These are phyloP conservation scores for Colletotrichum graminicola DNA, from an alignment of 2,329 filamentous ascomycete species.

Conservation along the genomic window DNA sequence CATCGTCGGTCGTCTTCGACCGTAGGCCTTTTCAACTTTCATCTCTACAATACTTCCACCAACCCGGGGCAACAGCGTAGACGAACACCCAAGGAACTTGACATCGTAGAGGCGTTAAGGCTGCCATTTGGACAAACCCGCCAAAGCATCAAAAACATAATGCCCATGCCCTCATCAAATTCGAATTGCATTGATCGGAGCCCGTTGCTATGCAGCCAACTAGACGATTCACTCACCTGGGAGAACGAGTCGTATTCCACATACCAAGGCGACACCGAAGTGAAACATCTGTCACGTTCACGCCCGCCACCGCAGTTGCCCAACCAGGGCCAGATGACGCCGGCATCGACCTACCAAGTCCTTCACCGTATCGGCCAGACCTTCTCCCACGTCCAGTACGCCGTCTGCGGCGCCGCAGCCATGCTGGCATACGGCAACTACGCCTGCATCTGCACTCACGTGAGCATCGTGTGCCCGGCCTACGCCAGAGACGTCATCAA, in stretches of 20 bases:
- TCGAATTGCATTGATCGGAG: background rate
- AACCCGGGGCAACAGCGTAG: background rate
- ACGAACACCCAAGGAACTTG: background rate
- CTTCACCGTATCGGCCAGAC: slow-evolving; percentile 53
- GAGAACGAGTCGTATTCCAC: background rate
- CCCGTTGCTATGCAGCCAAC: background rate
- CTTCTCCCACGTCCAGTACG: slow-evolving; percentile 60
- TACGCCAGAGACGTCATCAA: slow-evolving; percentile 52
- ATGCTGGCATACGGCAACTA: slow-evolving; percentile 59
- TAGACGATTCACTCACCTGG: background rate
- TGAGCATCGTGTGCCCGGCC: slow-evolving; percentile 58
- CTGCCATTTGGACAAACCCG: background rate
- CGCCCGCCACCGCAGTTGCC: background rate
- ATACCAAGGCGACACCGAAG: too few species aligned
- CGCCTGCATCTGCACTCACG: slow-evolving; percentile 46
- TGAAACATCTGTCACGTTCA: background rate
- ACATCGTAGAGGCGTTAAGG: background rate
- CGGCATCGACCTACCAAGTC: slow-evolving; percentile 51
- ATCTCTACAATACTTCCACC: background rate
- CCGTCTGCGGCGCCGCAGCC: slow-evolving; percentile 60
- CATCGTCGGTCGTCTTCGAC: background rate
- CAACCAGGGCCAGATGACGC: slow-evolving; percentile 44
- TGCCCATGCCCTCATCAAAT: background rate
- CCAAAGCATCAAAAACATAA: background rate
- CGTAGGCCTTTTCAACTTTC: background rate